A percentile compares a stretch with the other conserved stretches of the same genome.
Conservation (phyloP, 192 early-diverging fungal genomes). For the Entomortierella parvispora region DNA sequence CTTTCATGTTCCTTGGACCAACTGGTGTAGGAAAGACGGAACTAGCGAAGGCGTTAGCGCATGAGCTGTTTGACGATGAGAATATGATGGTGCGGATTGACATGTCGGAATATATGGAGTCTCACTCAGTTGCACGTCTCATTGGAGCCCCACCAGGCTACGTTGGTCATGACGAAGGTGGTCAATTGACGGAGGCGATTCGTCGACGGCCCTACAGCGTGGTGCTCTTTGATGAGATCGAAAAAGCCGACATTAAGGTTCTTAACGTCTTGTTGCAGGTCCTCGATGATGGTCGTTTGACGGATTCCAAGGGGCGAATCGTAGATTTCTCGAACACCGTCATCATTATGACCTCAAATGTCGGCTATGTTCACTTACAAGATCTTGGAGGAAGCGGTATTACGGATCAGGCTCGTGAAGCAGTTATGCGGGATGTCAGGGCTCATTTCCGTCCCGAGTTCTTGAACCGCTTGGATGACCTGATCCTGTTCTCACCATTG, state of each 20-base stretch:
- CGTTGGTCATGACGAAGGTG: constrained; percentile 96
- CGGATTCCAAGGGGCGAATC: constrained; percentile 88
- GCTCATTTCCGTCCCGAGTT: constrained; percentile 91
- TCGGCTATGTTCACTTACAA: constrained; percentile 66
- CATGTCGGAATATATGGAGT: constrained; percentile 99
- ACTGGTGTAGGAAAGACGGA: constrained; percentile 97
- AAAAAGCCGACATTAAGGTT: constrained; percentile 93
- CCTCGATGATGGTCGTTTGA: constrained; percentile 95
- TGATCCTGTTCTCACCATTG: constrained; percentile 89
- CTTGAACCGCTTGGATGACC: constrained; percentile 96
- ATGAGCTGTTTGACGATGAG: constrained; percentile 96
- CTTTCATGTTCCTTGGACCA: constrained; percentile 96
- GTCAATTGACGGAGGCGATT: constrained; percentile 94
- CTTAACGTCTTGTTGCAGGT: constrained; percentile 84
- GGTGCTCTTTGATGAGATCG: constrained; percentile 97
- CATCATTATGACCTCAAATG: constrained; percentile 95
- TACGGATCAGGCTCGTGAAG: constrained; percentile 48
- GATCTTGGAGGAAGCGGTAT: constrained; percentile 48
- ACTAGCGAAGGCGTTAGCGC: constrained; percentile 79
- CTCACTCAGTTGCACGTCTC: constrained; percentile 85
- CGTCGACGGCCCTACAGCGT: constrained; percentile 93
- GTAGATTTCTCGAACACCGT: constrained; percentile 97
- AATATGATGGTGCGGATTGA: constrained; percentile 96
- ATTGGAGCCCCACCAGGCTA: constrained; percentile 98
- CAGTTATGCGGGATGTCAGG: constrained; percentile 87